Base-by-base conservation (phyloP, 2,329 filamentous ascomycete genomes). In the Diaporthe eres region DNA sequence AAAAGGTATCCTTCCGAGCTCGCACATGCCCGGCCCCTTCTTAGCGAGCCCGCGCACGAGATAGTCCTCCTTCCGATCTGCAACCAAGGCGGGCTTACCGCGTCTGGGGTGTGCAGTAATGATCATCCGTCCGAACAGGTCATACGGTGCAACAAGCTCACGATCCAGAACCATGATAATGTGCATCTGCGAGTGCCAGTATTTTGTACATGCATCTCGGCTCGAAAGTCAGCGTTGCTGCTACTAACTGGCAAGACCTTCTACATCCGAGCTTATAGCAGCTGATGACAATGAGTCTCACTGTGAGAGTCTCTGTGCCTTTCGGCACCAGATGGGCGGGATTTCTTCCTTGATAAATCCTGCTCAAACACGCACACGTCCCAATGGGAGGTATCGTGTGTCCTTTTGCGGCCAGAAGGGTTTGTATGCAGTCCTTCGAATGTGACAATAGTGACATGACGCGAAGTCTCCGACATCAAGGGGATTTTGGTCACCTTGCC, bases 371-470 rank as follows among this genome's bases (percentile, higher is more conserved):
- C 25, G 2, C 15, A 12, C 6, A 22, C 25, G 39, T 6, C 47
- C 31, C 31, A 15, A 28, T 13, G 3, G 22, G n/a, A 22, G n/a
- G 8, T 68, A 10, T 10, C 3, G 37, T 5, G n/a, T 55, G n/a
- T 28, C 19, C 22, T 28, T 39, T n/a, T 28, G 13, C n/a, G 28
- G 25, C 47, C 19, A 25, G 37, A 42, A 12, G 25, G 5, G n/a
- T 39, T 58, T 37, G 13, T 39, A 12, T 42, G 53, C 28, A 49
- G 12, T 70, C 19, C 63, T 49, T 60, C 39, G 42, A 42, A 47
- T 72, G 67, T 19, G 28, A 77, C 75, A 67, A 55, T 57, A 34
- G 63, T 60, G 75, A 63, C 28, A 37, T 51, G 31, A 9, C 60
- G 31, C 17, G 47, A 53, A 68, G 19, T 47, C 28, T 39, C 28